A percentile compares a stretch with the other conserved stretches of the same genome.
Conservation (phyloP, 1,139 yeast species). For the Pichia sp. region DNA sequence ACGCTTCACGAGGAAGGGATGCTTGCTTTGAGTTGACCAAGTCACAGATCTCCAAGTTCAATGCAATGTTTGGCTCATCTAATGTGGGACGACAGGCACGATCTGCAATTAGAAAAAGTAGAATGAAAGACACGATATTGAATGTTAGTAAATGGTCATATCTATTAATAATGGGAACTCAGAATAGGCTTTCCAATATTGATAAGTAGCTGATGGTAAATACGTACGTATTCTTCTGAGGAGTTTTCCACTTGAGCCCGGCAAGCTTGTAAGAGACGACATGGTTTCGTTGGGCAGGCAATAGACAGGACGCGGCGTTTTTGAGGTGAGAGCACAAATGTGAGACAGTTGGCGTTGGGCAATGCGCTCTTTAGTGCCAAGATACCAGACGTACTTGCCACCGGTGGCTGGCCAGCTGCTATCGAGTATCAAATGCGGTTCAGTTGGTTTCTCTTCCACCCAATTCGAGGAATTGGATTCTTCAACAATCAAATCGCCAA, state of each 20-base stretch:
- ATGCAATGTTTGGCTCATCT: constrained; percentile 80
- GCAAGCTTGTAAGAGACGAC: constrained; percentile 25
- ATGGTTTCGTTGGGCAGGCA: no score
- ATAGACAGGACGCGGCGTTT: background rate
- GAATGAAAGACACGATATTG: constrained; percentile 23
- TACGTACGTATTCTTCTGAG: constrained; percentile 58
- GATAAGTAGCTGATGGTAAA: background rate
- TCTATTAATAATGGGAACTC: background rate
- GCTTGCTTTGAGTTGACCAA: constrained; percentile 91
- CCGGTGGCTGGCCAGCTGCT: no score
- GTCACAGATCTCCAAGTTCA: constrained; percentile 91
- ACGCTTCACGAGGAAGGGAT: constrained; percentile 86
- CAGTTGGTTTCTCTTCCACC: no score
- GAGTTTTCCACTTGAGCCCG: constrained; percentile 47
- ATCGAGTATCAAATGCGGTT: no score
- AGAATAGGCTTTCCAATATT: background rate
- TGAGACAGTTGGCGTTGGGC: no score
- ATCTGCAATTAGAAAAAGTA: constrained; percentile 27
- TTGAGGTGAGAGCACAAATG: no score
- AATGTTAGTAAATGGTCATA: constrained; percentile 2
- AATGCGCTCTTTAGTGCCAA: no score
- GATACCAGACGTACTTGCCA: no score
- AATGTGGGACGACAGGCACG: constrained; percentile 86
- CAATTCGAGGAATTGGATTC: no score
- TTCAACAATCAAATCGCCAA: no score